phyloP scores from a whole-genome alignment of 306 rosid genomes.

The Carpinus viminea region DNA sequence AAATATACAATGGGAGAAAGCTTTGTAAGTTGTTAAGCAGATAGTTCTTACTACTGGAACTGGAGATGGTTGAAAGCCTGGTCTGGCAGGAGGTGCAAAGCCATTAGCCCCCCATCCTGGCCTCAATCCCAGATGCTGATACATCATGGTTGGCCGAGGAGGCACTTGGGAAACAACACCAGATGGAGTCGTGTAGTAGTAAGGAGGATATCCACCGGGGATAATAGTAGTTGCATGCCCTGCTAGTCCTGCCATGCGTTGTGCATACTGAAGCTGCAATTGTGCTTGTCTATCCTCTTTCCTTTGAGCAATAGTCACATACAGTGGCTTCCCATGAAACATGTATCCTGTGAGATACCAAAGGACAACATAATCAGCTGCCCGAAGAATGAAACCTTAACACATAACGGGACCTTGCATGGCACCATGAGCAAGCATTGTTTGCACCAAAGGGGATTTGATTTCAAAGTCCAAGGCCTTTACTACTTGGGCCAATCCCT shows the following conservation, averaged over 20 bases:
- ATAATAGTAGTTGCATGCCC: constrained; percentile 60
- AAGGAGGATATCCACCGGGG: constrained; percentile 78
- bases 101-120: constrained; percentile 72
- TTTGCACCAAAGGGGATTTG: no score
- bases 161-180: constrained; percentile 62
- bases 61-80: constrained; percentile 58
- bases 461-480: no score
- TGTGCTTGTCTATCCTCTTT: constrained; percentile 83
- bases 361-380: constrained; percentile 1
- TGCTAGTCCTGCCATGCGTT: constrained; percentile 50
- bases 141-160: constrained; percentile 58
- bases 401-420: constrained; percentile 16
- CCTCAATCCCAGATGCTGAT: constrained; percentile 60
- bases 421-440: not conserved
- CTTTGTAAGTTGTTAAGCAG: constrained; percentile 18
- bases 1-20: not conserved
- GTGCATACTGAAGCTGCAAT: constrained; percentile 66
- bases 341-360: constrained; percentile 56
- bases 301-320: constrained; percentile 85
- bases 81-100: constrained; percentile 57
- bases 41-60: constrained; percentile 53
- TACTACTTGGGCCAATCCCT: no score
- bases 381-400: not conserved
- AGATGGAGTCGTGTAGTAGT: constrained; percentile 56
- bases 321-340: constrained; percentile 82